A percentile compares a stretch with the other conserved stretches of the same genome.
These are phyloP conservation scores for Eucalyptus polybractea DNA, from an alignment of 345 rosid genomes.

Conservation along the genomic window DNA sequence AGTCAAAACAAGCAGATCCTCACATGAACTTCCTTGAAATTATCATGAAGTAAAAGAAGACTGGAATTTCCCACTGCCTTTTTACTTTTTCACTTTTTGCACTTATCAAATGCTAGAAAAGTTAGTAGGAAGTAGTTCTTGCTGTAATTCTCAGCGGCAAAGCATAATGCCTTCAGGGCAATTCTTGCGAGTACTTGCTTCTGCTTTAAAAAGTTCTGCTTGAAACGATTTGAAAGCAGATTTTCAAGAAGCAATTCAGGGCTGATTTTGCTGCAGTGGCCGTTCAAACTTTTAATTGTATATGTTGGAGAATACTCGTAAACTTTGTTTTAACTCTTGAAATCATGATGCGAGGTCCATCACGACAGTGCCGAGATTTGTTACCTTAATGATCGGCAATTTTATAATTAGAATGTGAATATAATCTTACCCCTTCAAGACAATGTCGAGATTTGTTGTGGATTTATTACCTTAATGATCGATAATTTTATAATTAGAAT, in stretches of 20 bases:
- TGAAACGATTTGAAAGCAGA: not conserved
- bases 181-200: not conserved
- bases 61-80: not conserved
- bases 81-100: not conserved
- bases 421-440: not conserved
- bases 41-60: not conserved
- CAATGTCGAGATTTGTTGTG: not conserved
- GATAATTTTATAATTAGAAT: not conserved
- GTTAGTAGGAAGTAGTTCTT: not conserved
- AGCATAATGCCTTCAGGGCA: not conserved
- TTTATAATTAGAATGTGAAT: not conserved
- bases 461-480: not conserved
- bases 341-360: not conserved
- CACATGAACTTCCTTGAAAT: not conserved
- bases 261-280: not conserved
- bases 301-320: not conserved
- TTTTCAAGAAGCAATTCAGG: not conserved
- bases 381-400: not conserved
- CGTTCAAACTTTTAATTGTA: not conserved
- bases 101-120: not conserved
- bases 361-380: not conserved
- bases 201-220: not conserved
- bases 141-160: not conserved
- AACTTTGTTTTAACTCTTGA: not conserved
- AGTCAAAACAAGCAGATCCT: not conserved